These are phyloP conservation scores for Dalbergia cochinchinensis DNA, from an alignment of 306 rosid species.

Conservation along the genomic window DNA sequence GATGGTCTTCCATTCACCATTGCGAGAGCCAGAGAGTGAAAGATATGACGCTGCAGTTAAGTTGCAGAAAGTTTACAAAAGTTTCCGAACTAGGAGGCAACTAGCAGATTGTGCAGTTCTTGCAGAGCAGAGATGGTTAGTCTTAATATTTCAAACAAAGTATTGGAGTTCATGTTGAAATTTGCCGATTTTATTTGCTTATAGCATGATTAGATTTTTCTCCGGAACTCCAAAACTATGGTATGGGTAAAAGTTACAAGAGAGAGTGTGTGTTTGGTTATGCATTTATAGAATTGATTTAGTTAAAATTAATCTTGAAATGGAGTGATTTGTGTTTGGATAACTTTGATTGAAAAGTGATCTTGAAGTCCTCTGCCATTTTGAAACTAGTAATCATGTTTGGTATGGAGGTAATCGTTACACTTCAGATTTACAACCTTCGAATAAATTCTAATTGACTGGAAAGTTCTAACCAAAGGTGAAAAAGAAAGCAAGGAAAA, in stretches of 20 bases:
- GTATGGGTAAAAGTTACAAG: too few relatives aligned
- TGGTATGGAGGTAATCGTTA: neutral
- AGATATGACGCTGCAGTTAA: slow-evolving; percentile 72
- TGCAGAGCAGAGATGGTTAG: slow-evolving; percentile 89
- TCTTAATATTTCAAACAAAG: slow-evolving; percentile 1
- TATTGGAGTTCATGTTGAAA: neutral
- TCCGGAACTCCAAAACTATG: too few relatives aligned
- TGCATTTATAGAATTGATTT: too few relatives aligned
- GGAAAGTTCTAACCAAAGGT: neutral
- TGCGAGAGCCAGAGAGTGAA: slow-evolving; percentile 27
- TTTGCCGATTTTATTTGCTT: too few relatives aligned
- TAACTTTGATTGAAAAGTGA: too few relatives aligned
- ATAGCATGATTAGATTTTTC: too few relatives aligned
- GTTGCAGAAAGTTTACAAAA: slow-evolving; percentile 90
- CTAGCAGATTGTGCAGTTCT: slow-evolving; percentile 88
- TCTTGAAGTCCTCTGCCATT: neutral
- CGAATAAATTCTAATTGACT: neutral
- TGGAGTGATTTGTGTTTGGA: too few relatives aligned
- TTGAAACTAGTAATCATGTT: neutral
- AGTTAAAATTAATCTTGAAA: too few relatives aligned
- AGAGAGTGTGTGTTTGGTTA: too few relatives aligned
- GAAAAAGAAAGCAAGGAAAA: neutral
- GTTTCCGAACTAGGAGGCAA: slow-evolving; percentile 80
- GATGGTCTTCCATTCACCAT: slow-evolving; percentile 36
- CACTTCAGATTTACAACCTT: neutral